These are phyloP conservation scores for Boletus huronensis DNA, from an alignment of 768 basidiomycete genomes.

Conservation along the genomic window DNA sequence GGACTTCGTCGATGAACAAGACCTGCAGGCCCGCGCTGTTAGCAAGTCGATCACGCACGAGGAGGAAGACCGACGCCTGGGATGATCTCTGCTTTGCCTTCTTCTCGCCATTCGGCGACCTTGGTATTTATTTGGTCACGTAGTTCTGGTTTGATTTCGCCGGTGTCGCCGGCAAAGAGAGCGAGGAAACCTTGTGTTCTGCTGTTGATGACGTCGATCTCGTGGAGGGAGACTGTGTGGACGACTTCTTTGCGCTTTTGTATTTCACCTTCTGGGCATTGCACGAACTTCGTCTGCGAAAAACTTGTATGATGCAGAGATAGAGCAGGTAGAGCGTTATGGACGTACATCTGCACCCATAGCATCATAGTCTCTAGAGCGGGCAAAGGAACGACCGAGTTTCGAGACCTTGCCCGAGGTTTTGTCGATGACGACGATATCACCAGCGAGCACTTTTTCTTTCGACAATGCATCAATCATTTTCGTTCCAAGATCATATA, in stretches of 20 bases:
- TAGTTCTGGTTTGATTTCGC: slow-evolving; percentile 97
- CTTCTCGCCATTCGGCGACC: slow-evolving; percentile 96
- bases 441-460: slow-evolving; percentile 94
- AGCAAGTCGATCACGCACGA: background rate
- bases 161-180: slow-evolving; percentile 92
- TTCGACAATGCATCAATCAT: slow-evolving; percentile 98
- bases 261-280: slow-evolving; percentile 96
- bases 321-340: background rate
- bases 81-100: slow-evolving; percentile 96
- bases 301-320: background rate
- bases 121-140: slow-evolving; percentile 96
- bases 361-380: slow-evolving; percentile 96
- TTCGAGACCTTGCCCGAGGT: slow-evolving; percentile 96
- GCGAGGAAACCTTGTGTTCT: slow-evolving; percentile 98
- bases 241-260: slow-evolving; percentile 97
- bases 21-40: slow-evolving; percentile 48
- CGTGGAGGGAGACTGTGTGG: slow-evolving; percentile 95
- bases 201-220: slow-evolving; percentile 99
- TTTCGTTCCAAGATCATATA: slow-evolving; percentile 97
- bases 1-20: slow-evolving; percentile 98
- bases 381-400: slow-evolving; percentile 93
- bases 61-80: slow-evolving; percentile 70
- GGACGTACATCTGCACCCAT: slow-evolving; percentile 94
- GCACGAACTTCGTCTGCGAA: slow-evolving; percentile 90
- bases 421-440: slow-evolving; percentile 96